Evolutionary conservation across 495 filamentous ascomycete genomes (phyloP).

Genomic region (Durotheca rogersii): DNA sequence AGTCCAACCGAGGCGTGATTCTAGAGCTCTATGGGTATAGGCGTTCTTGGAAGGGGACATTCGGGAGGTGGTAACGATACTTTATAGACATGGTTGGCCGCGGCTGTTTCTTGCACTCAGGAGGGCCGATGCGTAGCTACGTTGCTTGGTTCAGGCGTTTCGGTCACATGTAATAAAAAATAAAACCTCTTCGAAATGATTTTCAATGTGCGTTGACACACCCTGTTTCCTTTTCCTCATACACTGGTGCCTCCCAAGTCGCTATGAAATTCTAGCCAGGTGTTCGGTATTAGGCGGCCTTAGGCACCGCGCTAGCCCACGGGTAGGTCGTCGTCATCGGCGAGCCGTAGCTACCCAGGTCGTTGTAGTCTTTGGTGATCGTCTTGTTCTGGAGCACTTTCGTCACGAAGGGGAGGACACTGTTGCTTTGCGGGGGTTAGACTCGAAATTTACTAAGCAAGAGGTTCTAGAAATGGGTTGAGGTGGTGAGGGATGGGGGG

Average conservation of each 20-base stretch:
- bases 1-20: too few relatives aligned
- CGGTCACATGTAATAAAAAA: constrained; percentile 11
- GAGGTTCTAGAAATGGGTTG: background rate
- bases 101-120: too few relatives aligned
- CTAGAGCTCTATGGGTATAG: too few relatives aligned
- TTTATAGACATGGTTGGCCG: too few relatives aligned
- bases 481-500: background rate
- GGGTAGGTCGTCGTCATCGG: constrained; percentile 51
- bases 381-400: constrained; percentile 51
- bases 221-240: too few relatives aligned
- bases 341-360: constrained; percentile 47
- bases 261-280: too few relatives aligned
- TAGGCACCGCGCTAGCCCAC: constrained; percentile 46
- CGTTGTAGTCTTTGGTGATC: constrained; percentile 49
- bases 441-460: background rate
- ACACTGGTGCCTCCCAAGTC: too few relatives aligned
- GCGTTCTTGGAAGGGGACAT: constrained; percentile 24
- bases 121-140: background rate
- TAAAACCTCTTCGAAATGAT: background rate
- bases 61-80: too few relatives aligned
- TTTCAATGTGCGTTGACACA: too few relatives aligned
- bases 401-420: constrained; percentile 52
- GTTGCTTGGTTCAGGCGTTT: background rate
- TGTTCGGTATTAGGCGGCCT: constrained; percentile 11
- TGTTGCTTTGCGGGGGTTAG: constrained; percentile 38